Evolutionary conservation across 2,329 filamentous ascomycete species (phyloP).

Genomic region (Colletotrichum noveboracense): DNA sequence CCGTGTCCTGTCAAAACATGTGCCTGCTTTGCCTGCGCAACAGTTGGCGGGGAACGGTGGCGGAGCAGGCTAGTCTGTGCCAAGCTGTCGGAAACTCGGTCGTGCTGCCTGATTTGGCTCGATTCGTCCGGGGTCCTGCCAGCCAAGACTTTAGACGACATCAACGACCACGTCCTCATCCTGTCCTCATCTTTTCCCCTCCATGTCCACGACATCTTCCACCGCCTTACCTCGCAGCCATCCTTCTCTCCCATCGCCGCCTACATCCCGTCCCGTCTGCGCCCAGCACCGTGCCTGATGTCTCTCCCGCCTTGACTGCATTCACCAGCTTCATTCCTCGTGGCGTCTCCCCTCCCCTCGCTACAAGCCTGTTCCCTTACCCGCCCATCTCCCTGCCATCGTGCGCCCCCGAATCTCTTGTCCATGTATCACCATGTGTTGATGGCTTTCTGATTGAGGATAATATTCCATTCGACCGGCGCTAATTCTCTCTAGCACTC

Average conservation of each 20-base stretch:
- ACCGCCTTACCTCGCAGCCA: neutral
- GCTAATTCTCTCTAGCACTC: slow-evolving; percentile 3
- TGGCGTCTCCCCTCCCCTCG: neutral
- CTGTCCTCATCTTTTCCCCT: neutral
- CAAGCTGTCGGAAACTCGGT: slow-evolving; percentile 16
- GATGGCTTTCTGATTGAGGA: neutral
- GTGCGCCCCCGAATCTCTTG: neutral
- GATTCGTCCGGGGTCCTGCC: neutral
- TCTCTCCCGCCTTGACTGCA: neutral
- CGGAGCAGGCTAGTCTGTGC: slow-evolving; percentile 11
- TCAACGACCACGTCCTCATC: neutral
- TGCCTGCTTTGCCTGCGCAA: neutral
- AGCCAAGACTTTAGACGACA: neutral
- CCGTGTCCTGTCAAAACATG: neutral
- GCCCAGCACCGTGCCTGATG: neutral
- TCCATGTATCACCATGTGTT: neutral
- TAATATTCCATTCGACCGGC: slow-evolving; percentile 18
- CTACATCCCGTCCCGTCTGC: neutral
- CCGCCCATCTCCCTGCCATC: neutral
- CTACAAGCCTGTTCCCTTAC: neutral
- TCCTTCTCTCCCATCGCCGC: neutral
- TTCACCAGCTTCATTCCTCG: slow-evolving; percentile 18
- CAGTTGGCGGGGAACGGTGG: neutral
- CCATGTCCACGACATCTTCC: neutral
- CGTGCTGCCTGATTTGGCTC: slow-evolving; percentile 4